Evolutionary conservation across 1,139 yeast genomes (phyloP).

Genomic region (Zygoascus sp.): DNA sequence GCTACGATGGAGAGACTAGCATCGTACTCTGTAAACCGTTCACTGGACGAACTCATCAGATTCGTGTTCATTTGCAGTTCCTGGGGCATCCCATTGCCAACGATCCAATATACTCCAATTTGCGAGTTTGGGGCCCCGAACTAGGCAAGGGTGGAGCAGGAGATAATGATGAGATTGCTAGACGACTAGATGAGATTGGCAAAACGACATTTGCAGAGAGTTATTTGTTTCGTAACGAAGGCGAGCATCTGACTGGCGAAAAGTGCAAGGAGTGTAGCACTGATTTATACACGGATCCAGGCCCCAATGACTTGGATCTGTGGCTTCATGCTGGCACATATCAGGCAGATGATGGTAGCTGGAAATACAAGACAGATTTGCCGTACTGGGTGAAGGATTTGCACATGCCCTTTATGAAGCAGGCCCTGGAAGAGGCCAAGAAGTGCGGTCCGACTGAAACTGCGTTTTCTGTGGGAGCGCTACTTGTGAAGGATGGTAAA

Average conservation of each 20-base stretch:
- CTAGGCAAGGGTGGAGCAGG: slow-evolving; percentile 54
- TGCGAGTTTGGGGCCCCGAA: slow-evolving; percentile 63
- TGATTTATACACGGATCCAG: slow-evolving; percentile 83
- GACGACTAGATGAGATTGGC: slow-evolving; percentile 58
- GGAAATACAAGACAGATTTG: slow-evolving; percentile 75
- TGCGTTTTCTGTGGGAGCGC: slow-evolving; percentile 93
- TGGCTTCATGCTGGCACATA: slow-evolving; percentile 90
- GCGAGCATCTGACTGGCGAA: slow-evolving; percentile 57
- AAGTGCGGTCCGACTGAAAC: slow-evolving; percentile 81
- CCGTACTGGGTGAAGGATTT: slow-evolving; percentile 83
- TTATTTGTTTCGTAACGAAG: slow-evolving; percentile 50
- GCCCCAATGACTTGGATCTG: slow-evolving; percentile 74
- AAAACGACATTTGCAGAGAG: slow-evolving; percentile 62
- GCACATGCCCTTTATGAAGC: slow-evolving; percentile 49
- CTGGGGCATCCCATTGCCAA: slow-evolving; percentile 90
- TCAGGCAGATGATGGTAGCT: slow-evolving; percentile 48
- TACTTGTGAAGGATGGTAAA: slow-evolving; percentile 61
- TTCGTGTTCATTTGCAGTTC: slow-evolving; percentile 84
- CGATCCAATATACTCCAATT: slow-evolving; percentile 79
- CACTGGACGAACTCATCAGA: slow-evolving; percentile 95
- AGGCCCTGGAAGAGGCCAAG: slow-evolving; percentile 71
- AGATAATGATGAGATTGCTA: slow-evolving; percentile 44
- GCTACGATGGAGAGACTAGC: slow-evolving; percentile 59
- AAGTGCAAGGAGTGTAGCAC: slow-evolving; percentile 63
- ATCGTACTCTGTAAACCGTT: slow-evolving; percentile 78